Conservation (phyloP, 2,329 filamentous ascomycete species). For the Aspergillus caelatus region DNA sequence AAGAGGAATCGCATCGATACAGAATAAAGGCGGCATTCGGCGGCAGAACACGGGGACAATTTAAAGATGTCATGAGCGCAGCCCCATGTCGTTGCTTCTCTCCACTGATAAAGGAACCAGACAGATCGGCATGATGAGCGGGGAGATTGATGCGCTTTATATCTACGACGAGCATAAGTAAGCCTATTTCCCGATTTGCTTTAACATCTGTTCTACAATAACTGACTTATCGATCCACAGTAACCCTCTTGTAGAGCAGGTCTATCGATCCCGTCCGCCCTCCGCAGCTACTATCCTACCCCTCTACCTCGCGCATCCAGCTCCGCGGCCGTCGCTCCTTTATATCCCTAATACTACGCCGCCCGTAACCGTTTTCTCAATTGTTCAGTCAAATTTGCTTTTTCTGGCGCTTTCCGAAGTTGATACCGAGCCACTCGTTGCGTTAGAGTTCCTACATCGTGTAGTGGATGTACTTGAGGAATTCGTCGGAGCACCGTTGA, state of each 20-base stretch:
- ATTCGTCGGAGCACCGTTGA: conserved; percentile 83
- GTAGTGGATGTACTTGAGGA: conserved; percentile 92
- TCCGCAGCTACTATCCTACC: conserved; percentile 76
- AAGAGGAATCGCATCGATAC: neutral
- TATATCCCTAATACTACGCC: conserved; percentile 82
- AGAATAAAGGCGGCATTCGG: neutral
- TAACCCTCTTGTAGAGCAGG: conserved; percentile 82
- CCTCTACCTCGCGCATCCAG: conserved; percentile 80
- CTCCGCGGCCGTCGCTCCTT: conserved; percentile 81
- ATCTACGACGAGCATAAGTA: conserved; percentile 97
- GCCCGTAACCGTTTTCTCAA: conserved; percentile 83
- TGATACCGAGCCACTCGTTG: conserved; percentile 85
- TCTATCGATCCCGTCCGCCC: conserved; percentile 80
- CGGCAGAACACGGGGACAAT: conserved; percentile 34
- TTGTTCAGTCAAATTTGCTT: conserved; percentile 83
- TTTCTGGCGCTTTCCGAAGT: conserved; percentile 82
- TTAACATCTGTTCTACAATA: conserved; percentile 5
- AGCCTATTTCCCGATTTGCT: conserved; percentile 28
- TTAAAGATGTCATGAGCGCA: conserved; percentile 5
- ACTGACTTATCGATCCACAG: conserved; percentile 50
- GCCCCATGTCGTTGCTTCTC: conserved; percentile 10
- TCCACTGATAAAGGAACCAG: conserved; percentile 23
- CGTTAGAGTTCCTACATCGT: conserved; percentile 92
- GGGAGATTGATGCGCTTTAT: conserved; percentile 91
- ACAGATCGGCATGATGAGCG: conserved; percentile 65